Evolutionary conservation across 192 early-diverging fungal genomes (phyloP).

Genomic region (Coemansia erecta): DNA sequence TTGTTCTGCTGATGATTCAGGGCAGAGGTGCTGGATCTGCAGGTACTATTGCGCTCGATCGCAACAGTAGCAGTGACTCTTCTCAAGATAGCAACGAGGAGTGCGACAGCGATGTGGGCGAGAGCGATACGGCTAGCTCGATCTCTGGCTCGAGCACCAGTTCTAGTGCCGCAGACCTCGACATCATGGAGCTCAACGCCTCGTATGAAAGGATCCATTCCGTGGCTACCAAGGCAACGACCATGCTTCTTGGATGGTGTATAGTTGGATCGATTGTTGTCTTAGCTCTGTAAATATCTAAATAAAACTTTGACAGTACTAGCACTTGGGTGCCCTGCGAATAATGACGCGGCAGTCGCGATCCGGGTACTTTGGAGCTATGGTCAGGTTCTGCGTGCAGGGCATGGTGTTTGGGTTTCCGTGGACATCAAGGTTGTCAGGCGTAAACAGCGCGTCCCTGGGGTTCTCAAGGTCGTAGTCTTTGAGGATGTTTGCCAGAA

Average conservation of each 20-base stretch:
- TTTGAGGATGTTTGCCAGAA: constrained; percentile 22
- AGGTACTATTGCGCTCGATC: background rate
- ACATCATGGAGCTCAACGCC: background rate
- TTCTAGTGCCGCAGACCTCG: no score
- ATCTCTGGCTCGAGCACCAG: background rate
- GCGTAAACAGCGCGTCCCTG: constrained; percentile 4
- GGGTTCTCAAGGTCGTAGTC: constrained; percentile 27
- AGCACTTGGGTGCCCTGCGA: constrained; percentile 1
- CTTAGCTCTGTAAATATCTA: constrained; percentile 4
- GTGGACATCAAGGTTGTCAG: constrained; percentile 6
- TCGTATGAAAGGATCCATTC: background rate
- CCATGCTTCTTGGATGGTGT: constrained; percentile 33
- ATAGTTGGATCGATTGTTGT: constrained; percentile 27
- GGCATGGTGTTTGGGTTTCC: constrained; percentile 26
- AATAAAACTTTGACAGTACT: background rate
- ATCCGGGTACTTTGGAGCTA: constrained; percentile 18
- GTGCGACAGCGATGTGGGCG: background rate
- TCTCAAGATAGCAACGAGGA: no score
- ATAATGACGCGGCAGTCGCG: constrained; percentile 29
- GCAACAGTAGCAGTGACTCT: background rate
- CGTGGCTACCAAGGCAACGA: constrained; percentile 11
- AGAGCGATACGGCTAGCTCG: background rate
- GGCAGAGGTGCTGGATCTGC: background rate
- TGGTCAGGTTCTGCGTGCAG: constrained; percentile 14
- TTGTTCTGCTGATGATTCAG: constrained; percentile 11